Percentiles rank a stretch among this genome's conserved stretches.
phyloP scores from a whole-genome alignment of 2,329 filamentous ascomycete species.

The Penicillium olsonii region DNA sequence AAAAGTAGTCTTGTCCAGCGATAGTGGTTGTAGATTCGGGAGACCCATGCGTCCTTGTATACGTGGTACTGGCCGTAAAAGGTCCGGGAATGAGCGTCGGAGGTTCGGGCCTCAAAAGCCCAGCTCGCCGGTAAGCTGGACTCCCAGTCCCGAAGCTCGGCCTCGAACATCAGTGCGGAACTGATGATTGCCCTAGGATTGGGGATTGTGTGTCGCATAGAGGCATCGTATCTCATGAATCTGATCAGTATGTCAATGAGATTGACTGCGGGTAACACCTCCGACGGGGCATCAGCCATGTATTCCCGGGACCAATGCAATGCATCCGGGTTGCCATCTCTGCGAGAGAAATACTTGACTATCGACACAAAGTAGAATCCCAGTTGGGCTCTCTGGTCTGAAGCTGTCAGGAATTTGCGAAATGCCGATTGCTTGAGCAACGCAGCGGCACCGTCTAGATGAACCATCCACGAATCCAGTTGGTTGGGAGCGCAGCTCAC shows the following conservation, averaged over 20 bases:
- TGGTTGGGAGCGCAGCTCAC: conserved; percentile 19
- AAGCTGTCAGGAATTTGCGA: not conserved
- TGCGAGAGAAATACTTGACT: conserved; percentile 19
- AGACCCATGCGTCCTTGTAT: conserved; percentile 25
- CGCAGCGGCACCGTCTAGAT: conserved; percentile 24
- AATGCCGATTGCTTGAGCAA: conserved; percentile 17
- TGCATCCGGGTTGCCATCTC: conserved; percentile 11
- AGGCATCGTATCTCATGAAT: conserved; percentile 17
- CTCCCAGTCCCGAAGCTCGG: conserved; percentile 22
- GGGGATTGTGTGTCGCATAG: conserved; percentile 3
- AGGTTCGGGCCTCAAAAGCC: conserved; percentile 13
- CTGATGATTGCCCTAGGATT: conserved; percentile 3
- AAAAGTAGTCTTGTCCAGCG: conserved; percentile 22
- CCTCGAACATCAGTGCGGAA: conserved; percentile 15
- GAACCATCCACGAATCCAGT: conserved; percentile 20
- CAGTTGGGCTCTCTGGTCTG: conserved; percentile 12
- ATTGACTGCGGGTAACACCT: conserved; percentile 12
- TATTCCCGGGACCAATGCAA: conserved; percentile 14
- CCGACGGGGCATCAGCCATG: not conserved
- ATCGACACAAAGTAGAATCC: conserved; percentile 21
- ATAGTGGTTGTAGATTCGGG: conserved; percentile 24
- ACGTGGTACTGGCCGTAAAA: conserved; percentile 24
- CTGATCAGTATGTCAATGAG: conserved; percentile 25
- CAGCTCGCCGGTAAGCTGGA: conserved; percentile 17
- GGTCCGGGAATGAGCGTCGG: conserved; percentile 10